phyloP scores from a whole-genome alignment of 2,329 filamentous ascomycete species.

The Penicillium nordicum region DNA sequence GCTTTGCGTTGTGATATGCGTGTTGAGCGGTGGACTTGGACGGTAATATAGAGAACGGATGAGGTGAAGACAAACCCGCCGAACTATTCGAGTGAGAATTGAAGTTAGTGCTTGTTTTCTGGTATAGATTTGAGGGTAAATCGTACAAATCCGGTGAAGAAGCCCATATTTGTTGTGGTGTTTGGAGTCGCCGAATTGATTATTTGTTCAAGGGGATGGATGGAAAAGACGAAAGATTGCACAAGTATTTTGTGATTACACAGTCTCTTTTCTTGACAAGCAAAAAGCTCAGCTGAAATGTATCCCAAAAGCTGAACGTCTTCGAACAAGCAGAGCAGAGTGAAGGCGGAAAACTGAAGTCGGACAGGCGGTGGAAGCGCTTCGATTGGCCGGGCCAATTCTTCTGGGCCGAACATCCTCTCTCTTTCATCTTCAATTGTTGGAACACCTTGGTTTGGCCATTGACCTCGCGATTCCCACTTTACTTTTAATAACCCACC shows the following conservation, averaged over 20 bases:
- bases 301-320: neutral
- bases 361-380: constrained; percentile 24
- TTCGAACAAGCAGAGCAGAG: neutral
- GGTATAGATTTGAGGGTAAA: constrained; percentile 12
- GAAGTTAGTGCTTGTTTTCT: constrained; percentile 6
- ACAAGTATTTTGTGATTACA: neutral
- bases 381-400: constrained; percentile 40
- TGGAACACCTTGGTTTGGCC: neutral
- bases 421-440: constrained; percentile 1
- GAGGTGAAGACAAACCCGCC: constrained; percentile 74
- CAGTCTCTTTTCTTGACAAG: neutral
- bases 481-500: neutral
- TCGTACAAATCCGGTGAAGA: constrained; percentile 70
- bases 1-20: constrained; percentile 49
- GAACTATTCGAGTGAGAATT: constrained; percentile 49
- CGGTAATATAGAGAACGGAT: constrained; percentile 67
- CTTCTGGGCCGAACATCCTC: constrained; percentile 23
- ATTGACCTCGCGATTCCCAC: constrained; percentile 7
- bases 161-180: constrained; percentile 56
- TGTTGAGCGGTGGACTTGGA: constrained; percentile 67
- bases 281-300: neutral
- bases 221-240: too few species aligned
- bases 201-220: neutral
- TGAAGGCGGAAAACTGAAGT: constrained; percentile 17
- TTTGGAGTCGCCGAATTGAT: neutral